Evolutionary conservation across 1,139 yeast genomes (phyloP).

Genomic region (Geotrichum reessii): DNA sequence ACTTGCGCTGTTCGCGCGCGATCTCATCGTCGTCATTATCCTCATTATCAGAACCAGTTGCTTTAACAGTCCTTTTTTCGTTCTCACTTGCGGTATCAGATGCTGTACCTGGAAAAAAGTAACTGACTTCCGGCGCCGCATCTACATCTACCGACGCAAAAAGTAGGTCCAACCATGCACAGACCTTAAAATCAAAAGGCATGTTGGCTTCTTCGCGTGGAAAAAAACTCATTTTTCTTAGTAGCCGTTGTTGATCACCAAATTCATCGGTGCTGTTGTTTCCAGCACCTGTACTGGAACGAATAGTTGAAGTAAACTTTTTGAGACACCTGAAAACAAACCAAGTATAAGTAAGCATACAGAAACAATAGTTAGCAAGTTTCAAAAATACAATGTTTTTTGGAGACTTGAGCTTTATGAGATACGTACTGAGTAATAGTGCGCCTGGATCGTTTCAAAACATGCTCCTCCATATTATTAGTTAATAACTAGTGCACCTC

Average conservation of each 20-base stretch:
- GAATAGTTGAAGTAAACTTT: neutral
- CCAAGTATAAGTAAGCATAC: neutral
- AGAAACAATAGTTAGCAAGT: neutral
- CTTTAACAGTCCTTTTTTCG: neutral
- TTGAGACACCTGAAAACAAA: neutral
- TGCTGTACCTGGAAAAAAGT: constrained; percentile 18
- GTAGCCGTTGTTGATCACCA: neutral
- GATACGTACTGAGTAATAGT: neutral
- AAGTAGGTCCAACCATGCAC: constrained; percentile 22
- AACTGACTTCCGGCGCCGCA: neutral
- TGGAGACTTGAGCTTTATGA: neutral
- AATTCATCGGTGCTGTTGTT: neutral
- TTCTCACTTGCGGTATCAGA: constrained; percentile 17
- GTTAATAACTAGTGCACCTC: too few relatives aligned
- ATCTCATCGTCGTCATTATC: neutral
- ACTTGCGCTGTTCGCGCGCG: constrained; percentile 21
- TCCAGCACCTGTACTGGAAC: neutral
- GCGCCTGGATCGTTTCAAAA: neutral
- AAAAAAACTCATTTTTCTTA: constrained; percentile 13
- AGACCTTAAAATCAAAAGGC: constrained; percentile 25
- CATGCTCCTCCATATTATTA: too few relatives aligned
- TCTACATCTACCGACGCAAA: constrained; percentile 3
- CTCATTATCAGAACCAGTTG: neutral
- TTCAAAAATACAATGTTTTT: neutral
- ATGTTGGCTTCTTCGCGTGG: constrained; percentile 26